Evolutionary conservation across 1,139 yeast genomes (phyloP), one percentile per base, ranked within the genome.

Genomic region (Hanseniaspora sp.): DNA sequence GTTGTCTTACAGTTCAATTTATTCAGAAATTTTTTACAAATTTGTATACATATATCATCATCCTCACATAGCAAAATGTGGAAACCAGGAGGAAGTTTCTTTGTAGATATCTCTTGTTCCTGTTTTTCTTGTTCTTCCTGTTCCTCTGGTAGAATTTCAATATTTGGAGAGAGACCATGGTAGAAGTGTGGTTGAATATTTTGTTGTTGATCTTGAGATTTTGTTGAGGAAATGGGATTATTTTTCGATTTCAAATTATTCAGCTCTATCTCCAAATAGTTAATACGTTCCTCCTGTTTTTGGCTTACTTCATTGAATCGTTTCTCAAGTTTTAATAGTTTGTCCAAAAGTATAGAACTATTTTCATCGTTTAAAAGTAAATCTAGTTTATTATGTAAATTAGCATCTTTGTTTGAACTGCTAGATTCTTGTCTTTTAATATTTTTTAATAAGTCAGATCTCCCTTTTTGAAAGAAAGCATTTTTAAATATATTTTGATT

Each of bases 401-500:
- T 48, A 58, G 48, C 49, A 42, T 45, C 23, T 44, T 18, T 55
- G n/a, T 33, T 46, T 5, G 28, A 33, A 13, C 46, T 28, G 23
- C 51, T 41, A 11, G 29, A 52, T 35, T 45, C 48, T 65, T 86
- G 87, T 44, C 95, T 70, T 61, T 82, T 83, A 63, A 87, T 87
- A 59, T 84, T 82, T 55, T 86, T 94, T 52, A 88, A 73, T 17
- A 85, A 78, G 28, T 80, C 82, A 55, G 78, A 72, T 63, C 85
- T 86, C 66, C 86, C 80, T 44, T 78, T 77, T 60, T 78, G 77
- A 67, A 92, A 92, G 60, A 82, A 88, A 0, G 95, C 95, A 66
- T 92, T 97, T 65, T 82, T 81, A 71, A 92, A 92, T 65, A 90
- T 96, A 96, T 97, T 92, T 28, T 92, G 82, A 65, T 83, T 82